Evolutionary conservation across 2,329 filamentous ascomycete genomes (phyloP), one percentile per base, ranked within the genome.

Genomic region (Boeremia lycopersici): DNA sequence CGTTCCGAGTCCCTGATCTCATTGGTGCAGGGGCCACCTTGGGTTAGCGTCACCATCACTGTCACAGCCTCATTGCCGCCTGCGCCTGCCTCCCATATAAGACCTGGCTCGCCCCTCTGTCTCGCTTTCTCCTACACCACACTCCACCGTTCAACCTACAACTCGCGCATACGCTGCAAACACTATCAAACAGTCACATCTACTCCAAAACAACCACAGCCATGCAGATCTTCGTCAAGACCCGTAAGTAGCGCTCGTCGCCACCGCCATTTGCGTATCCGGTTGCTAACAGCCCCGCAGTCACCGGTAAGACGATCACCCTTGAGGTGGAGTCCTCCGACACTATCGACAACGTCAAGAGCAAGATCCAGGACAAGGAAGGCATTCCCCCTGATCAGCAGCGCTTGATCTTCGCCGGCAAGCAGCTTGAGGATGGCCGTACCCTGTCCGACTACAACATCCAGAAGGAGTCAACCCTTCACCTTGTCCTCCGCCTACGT

Each of bases 161-260:
- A 49, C 53, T 28, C 45, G 54, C 46, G 40, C 55, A 48, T 26
- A 44, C 48, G 39, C 56, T 49, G 36, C 45, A 44, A 30, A 53
- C 54, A 39, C 48, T 43, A 51, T 28, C 52, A 60, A 56, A 60
- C 53, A 45, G 49, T 45, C 40, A 48, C 56, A 48, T 10, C 34
- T 43, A 39, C 48, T 15, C 48, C 44, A 41, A 53, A 42, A 48
- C 56, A 47, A 19, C 39, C 35, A 46, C 58, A 59, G 59, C 17
- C 78, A 96, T 96, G 93, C 93, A 96, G 85, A 96, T 97, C 84
- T 97, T 96, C 80, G 93, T 96, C 73, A 96, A 96, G 88, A 96
- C 92, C 69, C 86, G 89, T 91, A 83, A 85, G 89, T 88, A 70
- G 31, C 62, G 65, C 64, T 65, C 68, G 59, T 62, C 61, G 48